Base-by-base conservation (phyloP, 176 grass and related monocot species). In the Juncus inflexus region DNA sequence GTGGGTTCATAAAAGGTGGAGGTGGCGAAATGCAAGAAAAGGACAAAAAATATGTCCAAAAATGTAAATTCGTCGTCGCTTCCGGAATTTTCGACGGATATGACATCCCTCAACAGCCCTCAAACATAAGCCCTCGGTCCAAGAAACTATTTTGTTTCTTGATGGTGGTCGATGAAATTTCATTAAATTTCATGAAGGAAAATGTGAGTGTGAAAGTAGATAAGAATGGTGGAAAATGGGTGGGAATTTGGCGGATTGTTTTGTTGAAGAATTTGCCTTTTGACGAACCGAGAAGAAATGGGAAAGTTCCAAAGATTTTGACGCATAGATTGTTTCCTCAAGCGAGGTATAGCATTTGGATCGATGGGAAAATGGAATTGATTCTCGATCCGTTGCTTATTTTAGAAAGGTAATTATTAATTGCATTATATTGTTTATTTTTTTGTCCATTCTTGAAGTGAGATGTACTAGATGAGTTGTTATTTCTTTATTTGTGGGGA, bases 341-440 rank as follows among this genome's bases (percentile, higher is more conserved):
- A 91, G 88, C 94, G 53, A 79, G 64, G 61, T 99, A 90, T 89
- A 92, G 88, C 77, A 99, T 99, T 74, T 92, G 94, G 94, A 99
- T 99, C 75, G 94, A 99, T 78, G 94, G 94, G 10, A 99, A 99
- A 83, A 99, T 99, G 94, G 94, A 99, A 80, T 87, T 99, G 73
- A 82, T 99, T 52, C 83, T 99, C 59, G 94, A 99, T 76, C 94
- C 94, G 0, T 85, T 92, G 60, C 88, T 89, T 60, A 89, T 99
- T 78, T 85, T 99, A 0, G 94, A 99, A 91, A 92, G 94, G 94
- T 99, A 51, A 6, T 52, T 47, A 47, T 9, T 47, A 47, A 47
- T 6, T 47, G 9, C 43, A 47, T 9, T 47, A 47, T 28, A 28
- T 28, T 28, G 19, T 28, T 28, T 28, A n/a, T 28, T 28, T 28